Evolutionary conservation across 805 yeast species (phyloP), one percentile per base, ranked within the genome.

Genomic region (Yarrowia hollandica): DNA sequence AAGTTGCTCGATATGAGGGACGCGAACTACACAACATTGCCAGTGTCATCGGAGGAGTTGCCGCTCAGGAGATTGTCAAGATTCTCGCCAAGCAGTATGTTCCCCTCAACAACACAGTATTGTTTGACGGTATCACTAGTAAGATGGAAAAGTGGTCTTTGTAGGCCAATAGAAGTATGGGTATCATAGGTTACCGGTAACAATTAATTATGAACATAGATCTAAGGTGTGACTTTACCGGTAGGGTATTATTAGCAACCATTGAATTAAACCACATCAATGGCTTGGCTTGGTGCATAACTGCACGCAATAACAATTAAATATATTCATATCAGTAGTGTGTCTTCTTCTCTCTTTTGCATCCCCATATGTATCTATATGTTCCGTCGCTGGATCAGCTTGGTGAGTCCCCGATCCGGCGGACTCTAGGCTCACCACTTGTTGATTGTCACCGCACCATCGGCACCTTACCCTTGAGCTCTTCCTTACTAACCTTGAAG

Each of bases 1-100:
- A 59, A 15, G 58, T 69, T 7, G 60, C 62, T 9, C 67, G 75
- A 2, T 59, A 67, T 5, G 68, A 75, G 5, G 80, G 81, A 3
- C 61, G 65, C 0, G 82, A 81, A 62, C 54, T 82, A 12, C 84
- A 82, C 62, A 85, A 86, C 64, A 77, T 82, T 14, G 73, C 85
- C 18, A 77, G 96, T 4, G 71, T 89, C 3, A 74, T 88, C 64
- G 98, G 97, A 1, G 98, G 97, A 0, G 74, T 91, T 11, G 90
- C 82, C 0, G 85, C 90, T 3, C 97, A 92, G 68, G 99, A 92
- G 68, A 83, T 81, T 4, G 75, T 89, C 55, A 92, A 94, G 72
- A 62, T 81, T 3, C 65, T 88, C 21, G 89, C 96, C 1, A 79
- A 80, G 33, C 98, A 92, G 70, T 90, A 89, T 64, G 77, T 85